Evolutionary conservation across 2,329 filamentous ascomycete species (phyloP).

Genomic region (Diaporthe destruens): DNA sequence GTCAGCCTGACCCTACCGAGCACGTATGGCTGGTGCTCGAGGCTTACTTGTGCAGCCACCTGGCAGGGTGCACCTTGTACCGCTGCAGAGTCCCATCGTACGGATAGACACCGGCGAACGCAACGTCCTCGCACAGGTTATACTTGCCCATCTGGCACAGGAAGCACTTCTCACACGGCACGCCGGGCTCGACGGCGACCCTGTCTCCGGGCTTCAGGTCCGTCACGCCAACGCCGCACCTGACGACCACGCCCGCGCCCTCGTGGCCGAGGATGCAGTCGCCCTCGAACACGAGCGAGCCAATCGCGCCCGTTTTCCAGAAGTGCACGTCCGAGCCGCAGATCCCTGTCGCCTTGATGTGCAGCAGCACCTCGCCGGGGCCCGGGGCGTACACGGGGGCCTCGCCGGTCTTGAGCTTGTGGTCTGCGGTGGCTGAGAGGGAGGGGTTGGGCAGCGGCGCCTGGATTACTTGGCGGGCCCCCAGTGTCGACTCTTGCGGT

Average conservation of each 20-base stretch:
- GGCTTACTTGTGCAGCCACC: constrained; percentile 65
- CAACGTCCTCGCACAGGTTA: constrained; percentile 73
- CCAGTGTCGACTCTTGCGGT: constrained; percentile 31
- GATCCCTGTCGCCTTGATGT: constrained; percentile 73
- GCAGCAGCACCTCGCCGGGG: constrained; percentile 68
- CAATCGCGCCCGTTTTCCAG: constrained; percentile 75
- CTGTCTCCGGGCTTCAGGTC: constrained; percentile 68
- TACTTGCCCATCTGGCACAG: constrained; percentile 71
- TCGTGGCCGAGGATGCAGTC: constrained; percentile 77
- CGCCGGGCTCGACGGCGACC: constrained; percentile 75
- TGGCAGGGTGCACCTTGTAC: constrained; percentile 72
- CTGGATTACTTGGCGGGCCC: constrained; percentile 40
- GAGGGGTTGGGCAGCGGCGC: constrained; percentile 62
- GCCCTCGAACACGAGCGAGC: constrained; percentile 70
- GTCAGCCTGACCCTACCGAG: not conserved
- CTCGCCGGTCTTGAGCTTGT: constrained; percentile 67
- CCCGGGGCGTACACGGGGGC: constrained; percentile 68
- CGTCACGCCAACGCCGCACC: constrained; percentile 67
- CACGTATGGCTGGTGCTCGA: too few relatives aligned
- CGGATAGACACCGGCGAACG: constrained; percentile 72
- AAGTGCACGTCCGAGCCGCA: constrained; percentile 79
- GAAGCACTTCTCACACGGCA: constrained; percentile 72
- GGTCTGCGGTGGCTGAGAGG: constrained; percentile 71
- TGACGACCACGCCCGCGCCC: constrained; percentile 70
- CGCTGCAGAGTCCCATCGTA: constrained; percentile 71